These are phyloP conservation scores for Backusella macrospora DNA, from an alignment of 192 early-diverging fungal species.

Conservation along the genomic window DNA sequence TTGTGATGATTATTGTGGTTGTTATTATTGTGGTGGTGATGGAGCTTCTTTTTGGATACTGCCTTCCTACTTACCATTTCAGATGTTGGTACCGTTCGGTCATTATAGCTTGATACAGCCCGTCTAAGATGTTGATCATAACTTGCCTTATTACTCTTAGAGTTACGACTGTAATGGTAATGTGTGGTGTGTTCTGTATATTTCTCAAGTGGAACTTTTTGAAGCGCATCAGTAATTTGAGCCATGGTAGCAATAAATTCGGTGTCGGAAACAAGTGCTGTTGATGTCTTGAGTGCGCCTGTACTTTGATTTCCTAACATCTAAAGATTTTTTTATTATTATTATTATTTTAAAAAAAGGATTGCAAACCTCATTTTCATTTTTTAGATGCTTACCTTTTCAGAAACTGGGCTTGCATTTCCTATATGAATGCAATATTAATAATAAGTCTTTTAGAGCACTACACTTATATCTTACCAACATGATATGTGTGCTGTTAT, in stretches of 20 bases:
- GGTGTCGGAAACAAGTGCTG: neutral
- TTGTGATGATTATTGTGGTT: no score
- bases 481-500: constrained; percentile 22
- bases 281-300: constrained; percentile 1
- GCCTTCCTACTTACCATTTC: neutral
- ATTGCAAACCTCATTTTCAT: no score
- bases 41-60: neutral
- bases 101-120: constrained; percentile 3
- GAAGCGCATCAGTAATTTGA: constrained; percentile 23
- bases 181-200: neutral
- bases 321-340: neutral
- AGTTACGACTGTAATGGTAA: neutral
- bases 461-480: constrained; percentile 15
- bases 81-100: constrained; percentile 2
- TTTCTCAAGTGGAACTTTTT: constrained; percentile 3
- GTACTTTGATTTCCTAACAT: constrained; percentile 8
- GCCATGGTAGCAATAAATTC: constrained; percentile 24
- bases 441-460: neutral
- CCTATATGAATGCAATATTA: neutral
- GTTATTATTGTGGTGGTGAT: neutral
- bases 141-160: neutral
- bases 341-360: no score
- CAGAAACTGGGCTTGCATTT: constrained; percentile 11
- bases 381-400: neutral
- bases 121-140: neutral